These are phyloP conservation scores for Neophaeococcomyces mojaviensis DNA, from an alignment of 2,329 filamentous ascomycete species.

Conservation along the genomic window DNA sequence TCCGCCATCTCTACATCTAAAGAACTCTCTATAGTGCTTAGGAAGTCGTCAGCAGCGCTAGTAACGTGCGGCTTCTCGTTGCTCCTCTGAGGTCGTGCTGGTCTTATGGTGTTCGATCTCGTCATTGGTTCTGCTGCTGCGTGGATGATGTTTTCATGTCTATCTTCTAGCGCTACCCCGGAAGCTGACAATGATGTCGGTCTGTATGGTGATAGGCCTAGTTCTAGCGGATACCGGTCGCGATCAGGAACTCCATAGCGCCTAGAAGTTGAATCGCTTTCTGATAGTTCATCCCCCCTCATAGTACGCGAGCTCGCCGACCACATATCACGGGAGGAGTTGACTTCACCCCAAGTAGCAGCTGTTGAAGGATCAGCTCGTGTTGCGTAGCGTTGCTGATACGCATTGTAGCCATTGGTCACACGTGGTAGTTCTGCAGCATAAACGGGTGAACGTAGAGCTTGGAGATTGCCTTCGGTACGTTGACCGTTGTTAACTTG, in stretches of 20 bases:
- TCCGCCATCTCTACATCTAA: conserved; percentile 6
- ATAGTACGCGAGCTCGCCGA: background rate
- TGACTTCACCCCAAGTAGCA: background rate
- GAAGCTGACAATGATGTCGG: no score
- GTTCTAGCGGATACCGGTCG: background rate
- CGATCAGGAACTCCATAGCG: background rate
- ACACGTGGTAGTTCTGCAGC: background rate
- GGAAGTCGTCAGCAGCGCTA: conserved; percentile 3
- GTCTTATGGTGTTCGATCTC: conserved; percentile 3
- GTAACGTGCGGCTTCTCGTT: background rate
- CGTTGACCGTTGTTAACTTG: background rate
- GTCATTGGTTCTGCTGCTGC: conserved; percentile 1
- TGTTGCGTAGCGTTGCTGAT: background rate
- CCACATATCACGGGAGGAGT: background rate
- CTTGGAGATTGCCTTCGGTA: background rate
- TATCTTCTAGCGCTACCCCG: no score
- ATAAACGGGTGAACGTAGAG: no score
- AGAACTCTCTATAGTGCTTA: conserved; percentile 4
- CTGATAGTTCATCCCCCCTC: background rate
- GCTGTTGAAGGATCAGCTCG: background rate
- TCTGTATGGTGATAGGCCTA: background rate
- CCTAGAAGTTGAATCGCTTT: background rate
- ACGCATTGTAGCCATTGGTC: background rate
- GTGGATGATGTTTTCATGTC: background rate
- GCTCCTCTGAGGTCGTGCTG: background rate